phyloP scores from a whole-genome alignment of 2,329 filamentous ascomycete species.

The Sarocladium strictum region DNA sequence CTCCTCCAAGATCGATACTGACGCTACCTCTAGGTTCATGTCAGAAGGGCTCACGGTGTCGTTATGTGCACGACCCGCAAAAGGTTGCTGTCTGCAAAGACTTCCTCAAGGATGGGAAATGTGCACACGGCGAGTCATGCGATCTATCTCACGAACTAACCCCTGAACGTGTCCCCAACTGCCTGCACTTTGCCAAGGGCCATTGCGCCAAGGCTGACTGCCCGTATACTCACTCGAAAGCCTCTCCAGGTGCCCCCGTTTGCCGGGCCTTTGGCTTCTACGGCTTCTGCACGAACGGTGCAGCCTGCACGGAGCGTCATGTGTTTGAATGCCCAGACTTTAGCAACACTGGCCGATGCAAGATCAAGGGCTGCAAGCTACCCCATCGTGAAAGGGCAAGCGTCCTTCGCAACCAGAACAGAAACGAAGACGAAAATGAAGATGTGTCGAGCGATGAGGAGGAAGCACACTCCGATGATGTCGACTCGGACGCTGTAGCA shows the following conservation, averaged over 20 bases:
- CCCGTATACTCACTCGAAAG: conserved; percentile 77
- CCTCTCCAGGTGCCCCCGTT: conserved; percentile 70
- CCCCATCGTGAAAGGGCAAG: conserved; percentile 85
- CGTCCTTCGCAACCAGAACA: conserved; percentile 63
- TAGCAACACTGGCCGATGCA: conserved; percentile 83
- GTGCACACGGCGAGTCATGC: conserved; percentile 71
- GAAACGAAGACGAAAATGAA: conserved; percentile 45
- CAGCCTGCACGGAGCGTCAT: conserved; percentile 73
- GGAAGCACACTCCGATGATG: conserved; percentile 65
- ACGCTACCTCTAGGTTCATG: conserved; percentile 65
- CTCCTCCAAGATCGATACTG: conserved; percentile 33
- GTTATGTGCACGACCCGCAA: conserved; percentile 73
- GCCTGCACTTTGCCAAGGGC: conserved; percentile 83
- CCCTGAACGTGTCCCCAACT: conserved; percentile 78
- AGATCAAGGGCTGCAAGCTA: conserved; percentile 73
- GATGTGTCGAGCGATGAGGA: conserved; percentile 78
- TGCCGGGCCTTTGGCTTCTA: conserved; percentile 79
- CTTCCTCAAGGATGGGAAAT: conserved; percentile 73
- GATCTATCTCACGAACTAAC: conserved; percentile 85
- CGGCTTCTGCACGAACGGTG: conserved; percentile 84
- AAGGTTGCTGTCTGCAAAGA: conserved; percentile 90
- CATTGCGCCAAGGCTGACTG: conserved; percentile 84
- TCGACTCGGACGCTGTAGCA: conserved; percentile 70
- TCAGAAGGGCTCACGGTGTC: conserved; percentile 72
- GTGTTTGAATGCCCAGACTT: conserved; percentile 93